Evolutionary conservation across 345 rosid genomes (phyloP), one percentile per base, ranked within the genome.

Genomic region (Citrus hindsii): DNA sequence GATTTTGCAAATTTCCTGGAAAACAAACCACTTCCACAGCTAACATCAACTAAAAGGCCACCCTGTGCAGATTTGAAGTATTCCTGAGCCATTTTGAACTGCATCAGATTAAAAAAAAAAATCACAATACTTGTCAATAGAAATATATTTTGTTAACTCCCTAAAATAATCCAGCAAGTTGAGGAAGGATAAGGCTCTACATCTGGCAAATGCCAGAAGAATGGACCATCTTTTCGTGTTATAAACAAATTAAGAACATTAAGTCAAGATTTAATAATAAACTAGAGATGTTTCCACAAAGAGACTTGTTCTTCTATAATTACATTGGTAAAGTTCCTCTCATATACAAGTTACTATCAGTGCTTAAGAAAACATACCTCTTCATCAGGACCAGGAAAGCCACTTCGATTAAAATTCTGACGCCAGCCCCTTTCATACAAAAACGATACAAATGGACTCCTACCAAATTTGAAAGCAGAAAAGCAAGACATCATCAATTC

Each of bases 401-500:
- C 98, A 62, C 97, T 87, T 35, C n/a, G 85, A 77, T 73, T 83
- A 77, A 96, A 96, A 81, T 80, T 88, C 79, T 96, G 95, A 64
- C 99, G 89, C 99, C 99, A 96, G 48, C 99, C 98, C 69, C 97
- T 90, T 82, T 96, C 99, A 38, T 96, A 96, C 83, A 92, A 79
- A 79, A 92, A 96, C 30, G 98, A 96, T 65, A 96, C 97, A 64
- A 96, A 74, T 55, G 98, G 99, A 83, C 92, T 96, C 97, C 99
- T 96, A 78, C 46, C 71, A 73, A 66, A 78, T 71, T 68, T 73
- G 64, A 82, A 77, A 80, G 73, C 28, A 71, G 12, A 30, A 40
- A 37, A 25, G 37, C 59, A 74, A 75, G 56, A 60, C 32, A 33
- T 19, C 3, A 63, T 38, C 37, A 63, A 65, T 51, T 61, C 16